Evolutionary conservation across 768 basidiomycete genomes (phyloP).

Genomic region (Boletus pseudo-olivaceus): DNA sequence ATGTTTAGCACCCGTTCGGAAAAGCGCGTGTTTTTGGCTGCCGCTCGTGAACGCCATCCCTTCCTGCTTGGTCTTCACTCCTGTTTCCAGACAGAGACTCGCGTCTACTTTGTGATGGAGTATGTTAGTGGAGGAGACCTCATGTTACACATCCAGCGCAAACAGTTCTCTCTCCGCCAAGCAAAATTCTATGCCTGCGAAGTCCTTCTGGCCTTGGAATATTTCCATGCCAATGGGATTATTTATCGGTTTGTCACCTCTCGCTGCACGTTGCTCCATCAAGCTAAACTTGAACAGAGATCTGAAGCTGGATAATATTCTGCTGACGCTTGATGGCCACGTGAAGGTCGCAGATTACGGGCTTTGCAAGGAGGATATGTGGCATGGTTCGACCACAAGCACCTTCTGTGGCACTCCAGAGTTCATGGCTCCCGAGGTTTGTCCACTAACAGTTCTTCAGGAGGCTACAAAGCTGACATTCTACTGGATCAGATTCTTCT

Average conservation of each 20-base stretch:
- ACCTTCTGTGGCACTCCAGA: slow-evolving; percentile 99
- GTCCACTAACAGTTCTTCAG: slow-evolving; percentile 12
- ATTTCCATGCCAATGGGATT: slow-evolving; percentile 98
- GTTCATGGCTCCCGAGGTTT: slow-evolving; percentile 98
- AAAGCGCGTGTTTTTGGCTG: slow-evolving; percentile 96
- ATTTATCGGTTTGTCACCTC: slow-evolving; percentile 79
- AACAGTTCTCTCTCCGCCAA: slow-evolving; percentile 97
- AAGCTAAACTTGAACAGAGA: slow-evolving; percentile 52
- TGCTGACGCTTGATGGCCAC: slow-evolving; percentile 94
- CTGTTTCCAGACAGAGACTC: slow-evolving; percentile 99
- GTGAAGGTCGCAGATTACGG: slow-evolving; percentile 99
- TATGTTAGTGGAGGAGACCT: slow-evolving; percentile 98
- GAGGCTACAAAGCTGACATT: neutral
- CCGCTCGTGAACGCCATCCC: slow-evolving; percentile 95
- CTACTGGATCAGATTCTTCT: slow-evolving; percentile 71
- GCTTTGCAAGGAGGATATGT: slow-evolving; percentile 99
- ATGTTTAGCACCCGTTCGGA: slow-evolving; percentile 87
- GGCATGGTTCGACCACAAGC: slow-evolving; percentile 91
- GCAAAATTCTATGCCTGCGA: slow-evolving; percentile 99
- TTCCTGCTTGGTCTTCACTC: slow-evolving; percentile 96
- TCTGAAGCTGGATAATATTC: slow-evolving; percentile 96
- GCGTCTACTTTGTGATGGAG: slow-evolving; percentile 99
- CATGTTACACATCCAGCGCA: slow-evolving; percentile 98
- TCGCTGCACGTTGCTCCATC: neutral
- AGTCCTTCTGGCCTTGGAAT: slow-evolving; percentile 92